Evolutionary conservation across 805 yeast species (phyloP).

Genomic region (Candida railenensis): DNA sequence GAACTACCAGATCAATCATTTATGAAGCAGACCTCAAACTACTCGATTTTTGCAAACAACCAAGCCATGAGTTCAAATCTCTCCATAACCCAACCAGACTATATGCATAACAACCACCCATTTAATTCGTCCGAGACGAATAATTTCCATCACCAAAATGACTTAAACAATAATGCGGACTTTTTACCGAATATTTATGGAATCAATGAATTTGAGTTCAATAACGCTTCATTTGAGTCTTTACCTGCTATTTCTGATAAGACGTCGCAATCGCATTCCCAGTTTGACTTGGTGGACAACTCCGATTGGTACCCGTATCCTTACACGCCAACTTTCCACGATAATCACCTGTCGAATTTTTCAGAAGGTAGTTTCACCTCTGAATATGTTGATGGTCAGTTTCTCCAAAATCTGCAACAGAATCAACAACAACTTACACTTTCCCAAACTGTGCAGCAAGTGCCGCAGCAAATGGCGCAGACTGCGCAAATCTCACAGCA

Average conservation of each 20-base stretch:
- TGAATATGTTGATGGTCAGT: neutral
- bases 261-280: slow-evolving; percentile 2
- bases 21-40: slow-evolving; percentile 2
- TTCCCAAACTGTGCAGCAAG: neutral
- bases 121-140: neutral
- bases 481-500: neutral
- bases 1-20: slow-evolving; percentile 5
- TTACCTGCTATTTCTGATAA: slow-evolving; percentile 1
- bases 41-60: slow-evolving; percentile 9
- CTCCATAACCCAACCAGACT: slow-evolving; percentile 9
- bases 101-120: neutral
- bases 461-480: neutral
- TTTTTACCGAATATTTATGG: slow-evolving; percentile 5
- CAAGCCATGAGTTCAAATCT: slow-evolving; percentile 16
- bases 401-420: neutral
- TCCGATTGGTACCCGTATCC: slow-evolving; percentile 5
- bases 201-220: slow-evolving; percentile 3
- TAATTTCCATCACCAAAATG: slow-evolving; percentile 2
- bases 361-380: slow-evolving; percentile 5
- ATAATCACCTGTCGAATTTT: slow-evolving; percentile 5
- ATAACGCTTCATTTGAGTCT: slow-evolving; percentile 4
- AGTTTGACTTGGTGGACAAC: slow-evolving; percentile 4
- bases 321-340: slow-evolving; percentile 5
- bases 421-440: neutral
- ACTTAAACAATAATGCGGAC: neutral